Percentiles rank a stretch among this genome's conserved stretches.
Conservation (phyloP, 352 stramenopile species). For the Phytophthora capsici region DNA sequence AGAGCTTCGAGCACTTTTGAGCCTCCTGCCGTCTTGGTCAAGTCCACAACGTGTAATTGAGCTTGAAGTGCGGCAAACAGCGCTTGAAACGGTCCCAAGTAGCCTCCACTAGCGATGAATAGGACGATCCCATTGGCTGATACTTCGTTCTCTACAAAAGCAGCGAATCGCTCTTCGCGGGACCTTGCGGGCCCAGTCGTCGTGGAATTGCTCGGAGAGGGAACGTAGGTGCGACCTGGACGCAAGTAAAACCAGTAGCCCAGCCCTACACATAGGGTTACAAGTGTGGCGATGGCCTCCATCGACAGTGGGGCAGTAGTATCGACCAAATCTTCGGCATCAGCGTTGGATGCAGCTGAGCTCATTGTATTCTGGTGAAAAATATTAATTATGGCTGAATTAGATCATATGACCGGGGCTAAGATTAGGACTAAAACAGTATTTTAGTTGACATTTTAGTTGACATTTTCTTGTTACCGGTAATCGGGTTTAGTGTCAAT, state of each 20-base stretch:
- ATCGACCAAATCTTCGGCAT: not conserved
- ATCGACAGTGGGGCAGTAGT: constrained; percentile 5
- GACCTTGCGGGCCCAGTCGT: not conserved
- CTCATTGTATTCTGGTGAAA: too few relatives aligned
- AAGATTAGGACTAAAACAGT: too few relatives aligned
- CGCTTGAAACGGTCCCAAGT: constrained; percentile 11
- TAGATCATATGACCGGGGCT: too few relatives aligned
- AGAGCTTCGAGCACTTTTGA: constrained; percentile 31
- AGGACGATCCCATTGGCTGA: constrained; percentile 22
- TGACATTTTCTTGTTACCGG: too few relatives aligned
- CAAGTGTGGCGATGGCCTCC: constrained; percentile 16
- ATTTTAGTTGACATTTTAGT: too few relatives aligned
- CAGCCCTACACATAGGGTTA: constrained; percentile 13
- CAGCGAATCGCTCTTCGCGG: constrained; percentile 19
- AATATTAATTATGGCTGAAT: too few relatives aligned
- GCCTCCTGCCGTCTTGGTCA: constrained; percentile 35
- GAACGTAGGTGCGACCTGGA: not conserved
- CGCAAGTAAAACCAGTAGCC: constrained; percentile 35
- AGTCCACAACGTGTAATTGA: constrained; percentile 35
- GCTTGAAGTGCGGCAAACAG: constrained; percentile 28
- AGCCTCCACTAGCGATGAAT: constrained; percentile 13
- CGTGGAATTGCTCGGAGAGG: constrained; percentile 1
- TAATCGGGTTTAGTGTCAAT: too few relatives aligned
- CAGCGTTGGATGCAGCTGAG: constrained; percentile 8
- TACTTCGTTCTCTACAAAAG: constrained; percentile 28